These are phyloP conservation scores for Melastoma candidum DNA, from an alignment of 441 rosid species.

Conservation along the genomic window DNA sequence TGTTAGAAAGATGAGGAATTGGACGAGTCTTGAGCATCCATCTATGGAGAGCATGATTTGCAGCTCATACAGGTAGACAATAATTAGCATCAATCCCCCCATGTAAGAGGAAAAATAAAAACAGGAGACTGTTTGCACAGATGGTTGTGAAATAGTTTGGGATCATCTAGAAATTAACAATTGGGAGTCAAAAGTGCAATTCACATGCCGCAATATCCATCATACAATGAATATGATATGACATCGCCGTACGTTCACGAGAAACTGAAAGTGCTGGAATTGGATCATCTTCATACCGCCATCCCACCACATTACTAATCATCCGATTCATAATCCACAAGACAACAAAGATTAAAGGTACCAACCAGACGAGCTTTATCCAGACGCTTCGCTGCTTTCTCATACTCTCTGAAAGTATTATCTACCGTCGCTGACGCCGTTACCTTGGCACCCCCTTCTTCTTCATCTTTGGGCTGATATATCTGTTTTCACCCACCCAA, in stretches of 20 bases:
- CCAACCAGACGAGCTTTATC: constrained; percentile 57
- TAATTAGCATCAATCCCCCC: too few relatives aligned
- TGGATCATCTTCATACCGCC: not conserved
- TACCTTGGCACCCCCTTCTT: constrained; percentile 66
- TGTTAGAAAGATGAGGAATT: not conserved
- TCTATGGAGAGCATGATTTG: too few relatives aligned
- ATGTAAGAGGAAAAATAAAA: too few relatives aligned
- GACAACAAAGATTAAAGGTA: constrained; percentile 9
- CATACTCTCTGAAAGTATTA: constrained; percentile 53
- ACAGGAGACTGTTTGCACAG: too few relatives aligned
- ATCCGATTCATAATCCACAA: constrained; percentile 1
- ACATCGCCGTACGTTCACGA: too few relatives aligned
- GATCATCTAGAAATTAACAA: too few relatives aligned
- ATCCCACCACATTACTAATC: not conserved
- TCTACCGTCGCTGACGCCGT: constrained; percentile 14
- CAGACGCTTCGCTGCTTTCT: constrained; percentile 72
- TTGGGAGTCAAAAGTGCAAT: too few relatives aligned
- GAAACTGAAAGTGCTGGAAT: too few relatives aligned
- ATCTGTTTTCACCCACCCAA: constrained; percentile 26
- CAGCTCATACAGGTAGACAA: too few relatives aligned
- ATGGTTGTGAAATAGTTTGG: too few relatives aligned
- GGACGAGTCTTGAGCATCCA: not conserved
- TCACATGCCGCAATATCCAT: too few relatives aligned
- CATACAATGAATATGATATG: too few relatives aligned
- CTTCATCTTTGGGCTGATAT: constrained; percentile 60